Base-by-base conservation (phyloP, 2,329 filamentous ascomycete species). In the Colletotrichum shisoi region DNA sequence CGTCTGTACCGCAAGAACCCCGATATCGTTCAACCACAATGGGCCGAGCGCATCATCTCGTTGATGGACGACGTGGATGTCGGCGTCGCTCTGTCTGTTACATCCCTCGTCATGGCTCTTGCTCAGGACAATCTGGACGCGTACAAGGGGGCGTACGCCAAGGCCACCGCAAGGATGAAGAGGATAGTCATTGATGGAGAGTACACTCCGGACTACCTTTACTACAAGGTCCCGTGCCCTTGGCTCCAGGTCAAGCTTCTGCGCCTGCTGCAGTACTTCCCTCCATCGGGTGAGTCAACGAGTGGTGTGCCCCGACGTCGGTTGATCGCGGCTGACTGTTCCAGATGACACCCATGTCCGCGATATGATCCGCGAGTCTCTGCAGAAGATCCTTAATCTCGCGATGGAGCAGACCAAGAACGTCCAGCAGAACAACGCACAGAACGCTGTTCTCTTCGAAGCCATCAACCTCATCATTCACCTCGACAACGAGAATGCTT, bases 141-240 rank as follows among this genome's bases (percentile, higher is more conserved):
- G 74, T 99, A 97, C 83, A 94, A 91, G 78, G 94, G 93, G 48
- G 92, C 92, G 73, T 98, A 97, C 76, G 89, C 93, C 70, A 99
- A 98, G 80, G 94, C 94, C 39, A 94, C 94, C 0, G 91, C 92
- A 69, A 85, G 93, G 63, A 79, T 99, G 73, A 97, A 97, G 81
- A 90, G 92, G 71, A 91, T 98, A 71, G 85, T 97, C 17, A 89
- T 98, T 31, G 94, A 98, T 72, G 90, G 91, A 70, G 94, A 99
- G 72, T 95, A 92, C 74, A 87, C 92, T 0, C 86, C 88, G 63
- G 95, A 98, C 76, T 99, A 99, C 76, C 87, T 97, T 31, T 99
- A 99, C 82, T 99, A 99, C 84, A 97, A 97, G 75, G 95, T 99
- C n/a, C 95, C 95, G 1, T 99, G 95, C 76, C 95, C 95, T 3